Evolutionary conservation across 352 stramenopile species (phyloP).

Genomic region (Globisporangium solare): DNA sequence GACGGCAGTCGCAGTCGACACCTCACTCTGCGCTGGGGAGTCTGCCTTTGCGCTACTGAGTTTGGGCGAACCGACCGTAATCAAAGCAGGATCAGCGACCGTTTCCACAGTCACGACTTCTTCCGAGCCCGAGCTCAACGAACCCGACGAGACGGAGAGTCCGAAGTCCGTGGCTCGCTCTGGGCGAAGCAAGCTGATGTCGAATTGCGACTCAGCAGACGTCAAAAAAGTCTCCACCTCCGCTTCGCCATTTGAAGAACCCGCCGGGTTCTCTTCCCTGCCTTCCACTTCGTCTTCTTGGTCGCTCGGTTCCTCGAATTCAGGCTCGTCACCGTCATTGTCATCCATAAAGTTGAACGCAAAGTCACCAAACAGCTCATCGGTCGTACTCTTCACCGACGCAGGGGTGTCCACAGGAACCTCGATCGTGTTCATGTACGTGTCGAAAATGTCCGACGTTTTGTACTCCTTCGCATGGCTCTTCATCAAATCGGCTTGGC

Average conservation of each 20-base stretch:
- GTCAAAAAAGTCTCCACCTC: slow-evolving; percentile 43
- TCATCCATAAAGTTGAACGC: slow-evolving; percentile 82
- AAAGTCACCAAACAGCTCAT: slow-evolving; percentile 78
- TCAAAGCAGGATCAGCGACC: slow-evolving; percentile 19
- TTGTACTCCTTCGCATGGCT: slow-evolving; percentile 77
- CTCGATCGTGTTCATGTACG: slow-evolving; percentile 85
- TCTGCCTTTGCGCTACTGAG: too few species aligned
- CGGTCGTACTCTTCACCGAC: slow-evolving; percentile 65
- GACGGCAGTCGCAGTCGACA: too few species aligned
- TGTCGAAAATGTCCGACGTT: slow-evolving; percentile 80
- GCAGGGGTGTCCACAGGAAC: slow-evolving; percentile 79
- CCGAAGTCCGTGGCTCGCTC: slow-evolving; percentile 67
- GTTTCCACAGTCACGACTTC: slow-evolving; percentile 25
- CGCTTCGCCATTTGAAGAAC: slow-evolving; percentile 20
- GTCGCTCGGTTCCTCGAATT: slow-evolving; percentile 7
- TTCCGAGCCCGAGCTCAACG: slow-evolving; percentile 38
- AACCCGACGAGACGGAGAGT: slow-evolving; percentile 44
- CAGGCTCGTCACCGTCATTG: slow-evolving; percentile 20
- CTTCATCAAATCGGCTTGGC: slow-evolving; percentile 75
- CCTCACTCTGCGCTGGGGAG: too few species aligned
- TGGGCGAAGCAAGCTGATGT: slow-evolving; percentile 66
- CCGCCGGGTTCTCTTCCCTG: slow-evolving; percentile 14
- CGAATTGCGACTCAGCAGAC: slow-evolving; percentile 58
- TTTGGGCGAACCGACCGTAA: slow-evolving; percentile 2
- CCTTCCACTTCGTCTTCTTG: slow-evolving; percentile 35